Evolutionary conservation across 2,329 filamentous ascomycete genomes (phyloP).

Genomic region (Claviceps capensis): DNA sequence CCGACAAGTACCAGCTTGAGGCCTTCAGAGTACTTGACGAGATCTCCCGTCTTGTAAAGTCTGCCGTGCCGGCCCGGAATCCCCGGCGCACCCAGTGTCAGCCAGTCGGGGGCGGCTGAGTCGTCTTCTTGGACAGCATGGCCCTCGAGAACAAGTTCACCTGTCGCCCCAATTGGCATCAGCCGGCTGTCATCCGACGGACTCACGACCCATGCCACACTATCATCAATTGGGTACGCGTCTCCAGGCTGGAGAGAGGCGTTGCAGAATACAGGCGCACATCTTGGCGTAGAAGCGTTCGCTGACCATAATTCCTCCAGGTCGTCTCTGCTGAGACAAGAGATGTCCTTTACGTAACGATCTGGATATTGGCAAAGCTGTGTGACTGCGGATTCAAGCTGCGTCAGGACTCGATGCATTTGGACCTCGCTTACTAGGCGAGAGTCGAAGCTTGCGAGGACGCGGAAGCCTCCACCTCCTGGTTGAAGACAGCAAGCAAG

Average conservation of each 20-base stretch:
- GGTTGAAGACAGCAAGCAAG: not conserved
- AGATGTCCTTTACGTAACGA: constrained; percentile 20
- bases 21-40: constrained; percentile 14
- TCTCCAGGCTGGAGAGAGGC: constrained; percentile 10
- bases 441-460: not conserved
- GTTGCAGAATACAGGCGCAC: constrained; percentile 7
- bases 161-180: constrained; percentile 17
- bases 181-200: constrained; percentile 13
- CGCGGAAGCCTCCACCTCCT: not conserved
- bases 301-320: constrained; percentile 19
- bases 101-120: constrained; percentile 11
- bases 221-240: constrained; percentile 10
- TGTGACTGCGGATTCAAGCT: constrained; percentile 35
- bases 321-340: constrained; percentile 23
- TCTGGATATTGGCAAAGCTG: constrained; percentile 28
- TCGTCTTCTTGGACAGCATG: constrained; percentile 9
- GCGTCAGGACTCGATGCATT: constrained; percentile 8
- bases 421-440: not conserved
- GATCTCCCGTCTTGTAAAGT: constrained; percentile 13
- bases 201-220: constrained; percentile 17
- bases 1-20: constrained; percentile 12
- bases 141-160: constrained; percentile 26
- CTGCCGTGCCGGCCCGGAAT: constrained; percentile 11
- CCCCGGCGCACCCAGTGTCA: constrained; percentile 7
- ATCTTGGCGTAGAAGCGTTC: constrained; percentile 11